These are phyloP conservation scores for Noccaea bulbosa DNA, from an alignment of 345 rosid genomes.

Conservation along the genomic window DNA sequence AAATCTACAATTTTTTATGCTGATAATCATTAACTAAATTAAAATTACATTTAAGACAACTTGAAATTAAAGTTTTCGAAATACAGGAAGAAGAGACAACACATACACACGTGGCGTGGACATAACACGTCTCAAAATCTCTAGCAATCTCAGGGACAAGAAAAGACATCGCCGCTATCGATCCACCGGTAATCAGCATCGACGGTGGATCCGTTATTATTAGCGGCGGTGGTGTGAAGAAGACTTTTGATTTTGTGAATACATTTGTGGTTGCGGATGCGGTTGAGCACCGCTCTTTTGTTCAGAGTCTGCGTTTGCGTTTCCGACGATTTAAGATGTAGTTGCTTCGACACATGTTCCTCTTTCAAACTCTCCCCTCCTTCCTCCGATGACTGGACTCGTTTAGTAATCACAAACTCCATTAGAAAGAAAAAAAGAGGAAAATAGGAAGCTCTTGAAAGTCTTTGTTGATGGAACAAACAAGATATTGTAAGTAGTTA, in stretches of 20 bases:
- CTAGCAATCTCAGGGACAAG: slow-evolving; percentile 37
- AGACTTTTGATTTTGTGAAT: slow-evolving; percentile 43
- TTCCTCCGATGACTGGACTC: slow-evolving; percentile 9
- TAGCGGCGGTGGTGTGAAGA: slow-evolving; percentile 28
- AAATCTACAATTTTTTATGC: not conserved
- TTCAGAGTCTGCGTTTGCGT: slow-evolving; percentile 42
- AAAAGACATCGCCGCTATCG: slow-evolving; percentile 42
- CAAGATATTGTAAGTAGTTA: slow-evolving; percentile 17
- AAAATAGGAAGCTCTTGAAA: not conserved
- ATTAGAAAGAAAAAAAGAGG: not conserved
- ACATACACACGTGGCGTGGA: slow-evolving; percentile 25
- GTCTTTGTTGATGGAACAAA: not conserved
- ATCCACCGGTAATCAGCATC: slow-evolving; percentile 42
- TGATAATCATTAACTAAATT: slow-evolving; percentile 1
- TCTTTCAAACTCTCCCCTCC: slow-evolving; percentile 37
- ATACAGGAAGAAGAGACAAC: not conserved
- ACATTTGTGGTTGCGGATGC: slow-evolving; percentile 46
- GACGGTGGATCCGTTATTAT: slow-evolving; percentile 33
- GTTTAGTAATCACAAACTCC: slow-evolving; percentile 32
- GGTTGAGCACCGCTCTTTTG: slow-evolving; percentile 44
- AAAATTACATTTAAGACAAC: not conserved
- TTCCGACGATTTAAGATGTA: slow-evolving; percentile 40
- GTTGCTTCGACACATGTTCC: slow-evolving; percentile 40
- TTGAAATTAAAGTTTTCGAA: not conserved
- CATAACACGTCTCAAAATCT: slow-evolving; percentile 26